Conservation (phyloP, 257 asterid species). For the Petunia secreta region DNA sequence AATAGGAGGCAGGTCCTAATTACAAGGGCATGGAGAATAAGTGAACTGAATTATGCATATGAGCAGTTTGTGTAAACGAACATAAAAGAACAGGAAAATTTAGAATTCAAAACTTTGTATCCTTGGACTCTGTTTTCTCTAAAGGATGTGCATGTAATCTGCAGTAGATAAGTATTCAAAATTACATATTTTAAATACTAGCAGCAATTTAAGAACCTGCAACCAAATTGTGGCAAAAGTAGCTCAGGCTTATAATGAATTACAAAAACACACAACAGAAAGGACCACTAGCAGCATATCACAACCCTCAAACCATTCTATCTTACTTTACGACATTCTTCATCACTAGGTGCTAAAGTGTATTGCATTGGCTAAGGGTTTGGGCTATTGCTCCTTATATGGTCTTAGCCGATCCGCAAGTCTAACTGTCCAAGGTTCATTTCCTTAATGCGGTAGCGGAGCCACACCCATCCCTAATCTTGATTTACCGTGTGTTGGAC, state of each 20-base stretch:
- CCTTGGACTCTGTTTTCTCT: slow-evolving; percentile 10
- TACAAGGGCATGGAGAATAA: neutral
- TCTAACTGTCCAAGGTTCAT: too few relatives aligned
- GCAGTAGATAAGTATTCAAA: neutral
- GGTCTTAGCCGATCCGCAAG: too few relatives aligned
- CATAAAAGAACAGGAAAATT: neutral
- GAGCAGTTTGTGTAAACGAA: neutral
- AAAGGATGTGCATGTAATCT: neutral
- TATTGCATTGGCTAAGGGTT: too few relatives aligned
- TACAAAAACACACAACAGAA: neutral
- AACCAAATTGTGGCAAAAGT: too few relatives aligned
- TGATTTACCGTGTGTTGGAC: too few relatives aligned
- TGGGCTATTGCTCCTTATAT: too few relatives aligned
- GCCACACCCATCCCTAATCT: too few relatives aligned
- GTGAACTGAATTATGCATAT: neutral
- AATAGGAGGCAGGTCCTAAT: neutral
- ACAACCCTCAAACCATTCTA: neutral
- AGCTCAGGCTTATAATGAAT: too few relatives aligned
- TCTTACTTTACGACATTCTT: neutral
- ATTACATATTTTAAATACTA: too few relatives aligned
- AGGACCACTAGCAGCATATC: neutral
- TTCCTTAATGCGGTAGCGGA: too few relatives aligned
- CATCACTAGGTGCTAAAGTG: neutral
- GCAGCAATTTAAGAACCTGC: too few relatives aligned
- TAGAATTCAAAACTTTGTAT: neutral